Evolutionary conservation across 2,329 filamentous ascomycete genomes (phyloP).

Genomic region (Ophiostoma novo-ulmi): DNA sequence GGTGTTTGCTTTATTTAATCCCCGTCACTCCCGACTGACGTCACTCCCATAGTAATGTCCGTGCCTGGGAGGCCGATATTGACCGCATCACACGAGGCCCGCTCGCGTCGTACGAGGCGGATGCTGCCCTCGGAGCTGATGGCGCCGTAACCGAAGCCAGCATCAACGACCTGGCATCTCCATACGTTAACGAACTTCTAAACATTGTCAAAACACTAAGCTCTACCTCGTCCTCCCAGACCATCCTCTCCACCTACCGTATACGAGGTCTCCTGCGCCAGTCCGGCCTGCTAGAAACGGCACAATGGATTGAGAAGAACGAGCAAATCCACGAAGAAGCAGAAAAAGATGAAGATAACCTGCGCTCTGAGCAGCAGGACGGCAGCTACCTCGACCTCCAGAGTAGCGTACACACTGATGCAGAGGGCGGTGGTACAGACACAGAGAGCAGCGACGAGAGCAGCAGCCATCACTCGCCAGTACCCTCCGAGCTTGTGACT

Average conservation of each 20-base stretch:
- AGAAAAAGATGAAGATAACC: slow-evolving; percentile 14
- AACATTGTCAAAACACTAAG: slow-evolving; percentile 66
- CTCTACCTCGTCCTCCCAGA: slow-evolving; percentile 58
- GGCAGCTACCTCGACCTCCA: slow-evolving; percentile 14
- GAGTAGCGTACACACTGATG: slow-evolving; percentile 17
- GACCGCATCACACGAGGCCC: slow-evolving; percentile 54
- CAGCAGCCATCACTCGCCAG: slow-evolving; percentile 17
- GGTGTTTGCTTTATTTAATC: neutral
- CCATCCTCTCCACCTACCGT: slow-evolving; percentile 54
- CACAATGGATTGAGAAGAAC: slow-evolving; percentile 29
- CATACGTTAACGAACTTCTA: slow-evolving; percentile 58
- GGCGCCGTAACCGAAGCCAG: slow-evolving; percentile 27
- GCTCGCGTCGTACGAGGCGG: slow-evolving; percentile 34
- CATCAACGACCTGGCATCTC: slow-evolving; percentile 45
- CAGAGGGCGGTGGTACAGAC: slow-evolving; percentile 25
- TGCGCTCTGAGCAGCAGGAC: slow-evolving; percentile 10
- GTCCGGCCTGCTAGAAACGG: slow-evolving; percentile 50
- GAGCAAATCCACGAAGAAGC: neutral
- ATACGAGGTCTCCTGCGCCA: slow-evolving; percentile 60
- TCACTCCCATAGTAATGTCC: slow-evolving; percentile 26
- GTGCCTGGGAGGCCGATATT: slow-evolving; percentile 45
- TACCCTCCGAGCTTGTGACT: neutral
- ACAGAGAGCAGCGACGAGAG: slow-evolving; percentile 14
- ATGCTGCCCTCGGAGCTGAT: slow-evolving; percentile 15
- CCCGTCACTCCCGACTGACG: neutral